Base-by-base conservation (phyloP, 2,329 filamentous ascomycete species). In the Penicillium concentricum region DNA sequence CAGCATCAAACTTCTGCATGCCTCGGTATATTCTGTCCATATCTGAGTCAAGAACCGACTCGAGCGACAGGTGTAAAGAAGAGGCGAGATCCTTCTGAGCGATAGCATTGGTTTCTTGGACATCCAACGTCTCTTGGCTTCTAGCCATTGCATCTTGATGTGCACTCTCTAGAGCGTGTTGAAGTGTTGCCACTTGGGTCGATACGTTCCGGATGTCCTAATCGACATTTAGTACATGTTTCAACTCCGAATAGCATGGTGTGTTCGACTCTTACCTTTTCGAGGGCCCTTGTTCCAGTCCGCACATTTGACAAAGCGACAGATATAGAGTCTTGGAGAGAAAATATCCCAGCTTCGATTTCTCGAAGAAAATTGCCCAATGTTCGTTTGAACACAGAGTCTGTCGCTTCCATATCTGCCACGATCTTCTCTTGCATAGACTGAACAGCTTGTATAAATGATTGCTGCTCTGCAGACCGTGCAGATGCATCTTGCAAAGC, bases 121-220 rank as follows among this genome's bases (percentile, higher is more conserved):
- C 54, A 2, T 60, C 50, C 26, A 62, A 54, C 9, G 71, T 49
- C 52, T 76, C 64, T 6, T 69, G 60, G 41, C 59, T 69, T 48
- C 67, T 64, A 9, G 60, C 54, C n/a, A 69, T 24, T 3, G 66
- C 48, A 30, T 75, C 69, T 28, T 70, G 55, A 24, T 74, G 64
- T 12, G 70, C 52, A 16, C 51, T 56, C 15, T 58, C 56, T 13
- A 78, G 53, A 20, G 61, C 59, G 3, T 63, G 47, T 38, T 66
- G 68, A 18, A 76, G 58, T 5, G 62, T 43, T 7, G 42, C 51
- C 2, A 67, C 59, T 37, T 70, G 62, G 10, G n/a, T 46, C 10
- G 69, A 67, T 8, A 67, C 61, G 20, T 67, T 64, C 24, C 48
- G 63, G 28, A 78, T 62, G 32, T 69, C 64, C 76, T 79, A 49